Conservation (phyloP, 2,329 filamentous ascomycete species). For the Kalmusia sp. region DNA sequence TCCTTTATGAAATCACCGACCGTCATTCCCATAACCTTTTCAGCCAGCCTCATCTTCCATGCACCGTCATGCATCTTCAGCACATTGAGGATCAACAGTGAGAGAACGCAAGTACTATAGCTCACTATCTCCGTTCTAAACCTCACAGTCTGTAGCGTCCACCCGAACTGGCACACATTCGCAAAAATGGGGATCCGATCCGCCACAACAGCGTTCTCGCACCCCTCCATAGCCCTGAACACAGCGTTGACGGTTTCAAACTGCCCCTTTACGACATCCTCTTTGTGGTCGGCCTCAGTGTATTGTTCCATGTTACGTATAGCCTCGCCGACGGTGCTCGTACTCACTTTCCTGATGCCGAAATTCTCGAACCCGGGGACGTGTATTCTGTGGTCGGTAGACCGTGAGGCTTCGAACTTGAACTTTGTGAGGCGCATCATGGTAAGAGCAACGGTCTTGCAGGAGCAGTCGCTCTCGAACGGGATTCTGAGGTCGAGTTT, state of each 20-base stretch:
- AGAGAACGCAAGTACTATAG: conserved; percentile 1
- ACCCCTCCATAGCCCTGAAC: background rate
- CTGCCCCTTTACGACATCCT: background rate
- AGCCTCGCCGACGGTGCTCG: background rate
- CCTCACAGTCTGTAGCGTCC: background rate
- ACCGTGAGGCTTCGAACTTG: background rate
- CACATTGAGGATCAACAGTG: background rate
- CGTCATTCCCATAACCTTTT: background rate
- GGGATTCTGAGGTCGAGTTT: background rate
- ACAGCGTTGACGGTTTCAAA: background rate
- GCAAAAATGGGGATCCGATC: background rate
- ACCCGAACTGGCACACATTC: background rate
- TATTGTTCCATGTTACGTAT: background rate
- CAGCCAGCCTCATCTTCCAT: background rate
- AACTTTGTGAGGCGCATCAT: background rate
- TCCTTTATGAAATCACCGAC: background rate
- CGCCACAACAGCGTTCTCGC: background rate
- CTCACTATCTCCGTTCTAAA: background rate
- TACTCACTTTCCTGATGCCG: background rate
- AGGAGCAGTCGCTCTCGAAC: background rate
- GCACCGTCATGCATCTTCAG: background rate
- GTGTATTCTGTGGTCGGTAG: background rate
- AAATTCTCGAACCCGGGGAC: background rate
- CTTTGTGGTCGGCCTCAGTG: background rate
- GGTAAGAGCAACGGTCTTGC: background rate